Conservation (phyloP, 2,329 filamentous ascomycete species). For the Nemania sp. region DNA sequence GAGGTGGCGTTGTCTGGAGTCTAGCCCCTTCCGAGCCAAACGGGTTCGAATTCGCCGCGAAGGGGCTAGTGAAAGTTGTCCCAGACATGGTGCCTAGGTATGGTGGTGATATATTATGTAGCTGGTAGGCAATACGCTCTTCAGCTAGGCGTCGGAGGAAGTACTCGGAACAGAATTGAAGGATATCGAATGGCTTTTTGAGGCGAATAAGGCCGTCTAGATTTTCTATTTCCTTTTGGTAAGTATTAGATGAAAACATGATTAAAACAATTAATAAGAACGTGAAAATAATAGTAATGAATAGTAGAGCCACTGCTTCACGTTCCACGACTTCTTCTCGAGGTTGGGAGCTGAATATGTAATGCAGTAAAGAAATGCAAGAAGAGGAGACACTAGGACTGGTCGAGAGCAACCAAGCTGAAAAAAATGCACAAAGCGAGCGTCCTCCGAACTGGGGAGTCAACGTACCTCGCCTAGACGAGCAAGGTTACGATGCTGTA, state of each 20-base stretch:
- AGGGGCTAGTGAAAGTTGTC: constrained; percentile 80
- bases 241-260: constrained; percentile 65
- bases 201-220: constrained; percentile 72
- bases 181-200: constrained; percentile 70
- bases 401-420: constrained; percentile 2
- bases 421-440: constrained; percentile 15
- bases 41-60: constrained; percentile 76
- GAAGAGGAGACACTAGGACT: background rate
- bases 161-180: constrained; percentile 78
- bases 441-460: background rate
- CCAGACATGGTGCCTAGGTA: constrained; percentile 72
- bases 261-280: background rate
- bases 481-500: constrained; percentile 32
- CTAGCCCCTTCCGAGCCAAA: constrained; percentile 69
- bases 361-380: background rate
- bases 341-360: constrained; percentile 1
- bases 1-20: constrained; percentile 42
- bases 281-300: background rate
- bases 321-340: constrained; percentile 6
- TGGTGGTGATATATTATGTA: constrained; percentile 43
- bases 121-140: constrained; percentile 67
- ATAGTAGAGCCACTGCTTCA: constrained; percentile 6
- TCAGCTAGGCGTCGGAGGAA: constrained; percentile 74
- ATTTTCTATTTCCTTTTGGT: constrained; percentile 71
- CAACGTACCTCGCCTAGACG: constrained; percentile 25